phyloP scores from a whole-genome alignment of 2,329 filamentous ascomycete genomes.

The Rhinocladiella similis region DNA sequence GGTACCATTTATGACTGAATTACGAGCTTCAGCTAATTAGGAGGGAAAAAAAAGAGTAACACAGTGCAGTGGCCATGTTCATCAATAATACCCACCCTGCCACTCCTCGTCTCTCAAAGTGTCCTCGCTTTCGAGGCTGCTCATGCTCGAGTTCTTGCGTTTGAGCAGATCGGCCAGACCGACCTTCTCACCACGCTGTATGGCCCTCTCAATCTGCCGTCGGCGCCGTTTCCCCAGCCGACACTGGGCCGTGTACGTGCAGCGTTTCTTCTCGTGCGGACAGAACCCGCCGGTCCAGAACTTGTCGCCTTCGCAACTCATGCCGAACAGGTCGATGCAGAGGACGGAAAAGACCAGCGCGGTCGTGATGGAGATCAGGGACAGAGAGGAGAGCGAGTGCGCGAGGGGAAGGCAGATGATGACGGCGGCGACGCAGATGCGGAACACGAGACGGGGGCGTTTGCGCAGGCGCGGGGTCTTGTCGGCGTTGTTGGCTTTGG shows the following conservation, averaged over 20 bases:
- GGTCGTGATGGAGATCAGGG: constrained; percentile 49
- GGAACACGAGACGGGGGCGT: constrained; percentile 52
- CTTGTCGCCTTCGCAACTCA: constrained; percentile 46
- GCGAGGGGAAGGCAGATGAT: constrained; percentile 59
- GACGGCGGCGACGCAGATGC: constrained; percentile 51
- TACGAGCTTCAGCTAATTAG: too few relatives aligned
- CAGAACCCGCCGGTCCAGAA: constrained; percentile 37
- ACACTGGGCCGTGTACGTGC: constrained; percentile 46
- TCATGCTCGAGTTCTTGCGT: constrained; percentile 15
- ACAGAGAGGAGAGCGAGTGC: constrained; percentile 44
- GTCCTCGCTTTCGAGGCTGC: constrained; percentile 12
- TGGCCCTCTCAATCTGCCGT: constrained; percentile 37
- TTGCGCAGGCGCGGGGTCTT: constrained; percentile 48
- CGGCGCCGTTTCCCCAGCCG: constrained; percentile 30
- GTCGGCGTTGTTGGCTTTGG: constrained; percentile 49
- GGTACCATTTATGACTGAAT: too few relatives aligned
- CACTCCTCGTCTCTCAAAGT: constrained; percentile 22
- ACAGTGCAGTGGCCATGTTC: too few relatives aligned
- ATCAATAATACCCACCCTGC: constrained; percentile 23
- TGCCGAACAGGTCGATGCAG: constrained; percentile 52
- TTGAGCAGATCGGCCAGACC: constrained; percentile 23
- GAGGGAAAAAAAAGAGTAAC: too few relatives aligned
- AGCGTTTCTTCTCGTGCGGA: constrained; percentile 38
- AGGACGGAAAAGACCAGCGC: constrained; percentile 49
- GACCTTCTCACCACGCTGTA: constrained; percentile 32